phyloP scores from a whole-genome alignment of 257 asterid species.

The Verbena officinalis region DNA sequence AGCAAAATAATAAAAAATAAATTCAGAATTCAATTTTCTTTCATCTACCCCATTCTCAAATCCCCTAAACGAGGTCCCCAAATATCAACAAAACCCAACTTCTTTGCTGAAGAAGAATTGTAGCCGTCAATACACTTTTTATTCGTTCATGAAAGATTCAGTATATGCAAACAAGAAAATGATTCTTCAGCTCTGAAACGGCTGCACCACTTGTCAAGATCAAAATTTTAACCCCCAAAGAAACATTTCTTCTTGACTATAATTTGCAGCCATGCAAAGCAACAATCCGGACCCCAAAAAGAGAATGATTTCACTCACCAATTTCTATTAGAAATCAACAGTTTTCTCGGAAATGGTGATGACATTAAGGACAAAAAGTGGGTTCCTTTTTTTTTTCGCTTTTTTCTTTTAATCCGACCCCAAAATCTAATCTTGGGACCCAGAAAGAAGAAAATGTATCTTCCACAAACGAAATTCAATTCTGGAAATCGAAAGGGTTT shows the following conservation, averaged over 20 bases:
- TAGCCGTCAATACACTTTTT: constrained; percentile 15
- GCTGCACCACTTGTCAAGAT: constrained; percentile 32
- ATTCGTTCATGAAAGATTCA: constrained; percentile 29
- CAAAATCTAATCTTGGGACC: constrained; percentile 30
- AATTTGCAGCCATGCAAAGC: constrained; percentile 36
- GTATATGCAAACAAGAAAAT: constrained; percentile 12
- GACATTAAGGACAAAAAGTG: constrained; percentile 14
- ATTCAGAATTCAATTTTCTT: constrained; percentile 31
- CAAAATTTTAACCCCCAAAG: constrained; percentile 34
- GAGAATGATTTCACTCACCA: constrained; percentile 7
- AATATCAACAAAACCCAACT: constrained; percentile 30
- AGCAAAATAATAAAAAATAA: constrained; percentile 21
- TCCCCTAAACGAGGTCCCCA: constrained; percentile 19
- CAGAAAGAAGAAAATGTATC: constrained; percentile 9
- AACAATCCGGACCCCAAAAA: constrained; percentile 25
- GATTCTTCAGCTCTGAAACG: constrained; percentile 31
- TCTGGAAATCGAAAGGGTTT: constrained; percentile 43
- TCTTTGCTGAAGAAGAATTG: constrained; percentile 30
- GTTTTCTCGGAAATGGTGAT: constrained; percentile 28
- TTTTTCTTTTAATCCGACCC: constrained; percentile 23
- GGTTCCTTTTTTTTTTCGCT: neutral
- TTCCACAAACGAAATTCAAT: constrained; percentile 21
- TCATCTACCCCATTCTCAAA: constrained; percentile 48
- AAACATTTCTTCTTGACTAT: constrained; percentile 19
- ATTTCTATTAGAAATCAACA: constrained; percentile 18